These are phyloP conservation scores for Cinnamomum chago DNA, from an alignment of 164 flowering plant species.

Conservation along the genomic window DNA sequence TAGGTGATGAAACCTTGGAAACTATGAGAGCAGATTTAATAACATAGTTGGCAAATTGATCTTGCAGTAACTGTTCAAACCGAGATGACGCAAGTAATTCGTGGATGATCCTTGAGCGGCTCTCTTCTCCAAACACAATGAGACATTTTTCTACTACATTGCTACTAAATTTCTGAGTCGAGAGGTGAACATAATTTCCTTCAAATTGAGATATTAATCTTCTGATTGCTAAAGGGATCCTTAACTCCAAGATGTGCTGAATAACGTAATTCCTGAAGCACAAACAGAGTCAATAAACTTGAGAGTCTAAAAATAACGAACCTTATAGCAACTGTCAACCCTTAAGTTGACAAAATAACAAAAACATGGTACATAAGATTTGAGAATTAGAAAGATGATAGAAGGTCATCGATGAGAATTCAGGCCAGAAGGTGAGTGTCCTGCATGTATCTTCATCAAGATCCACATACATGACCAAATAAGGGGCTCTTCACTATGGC, in stretches of 20 bases:
- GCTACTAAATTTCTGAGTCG: constrained; percentile 53
- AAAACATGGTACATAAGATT: background rate
- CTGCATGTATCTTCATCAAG: background rate
- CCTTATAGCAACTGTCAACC: background rate
- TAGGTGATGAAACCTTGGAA: constrained; percentile 29
- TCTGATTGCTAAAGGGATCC: constrained; percentile 32
- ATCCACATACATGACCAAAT: background rate
- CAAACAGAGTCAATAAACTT: background rate
- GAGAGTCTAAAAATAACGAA: background rate
- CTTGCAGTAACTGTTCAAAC: constrained; percentile 43
- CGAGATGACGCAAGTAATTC: constrained; percentile 34
- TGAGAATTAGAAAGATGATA: background rate
- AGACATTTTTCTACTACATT: constrained; percentile 52
- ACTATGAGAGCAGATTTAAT: constrained; percentile 36
- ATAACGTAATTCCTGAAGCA: constrained; percentile 47
- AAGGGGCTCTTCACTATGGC: no score
- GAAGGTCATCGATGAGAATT: background rate
- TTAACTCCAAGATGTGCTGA: constrained; percentile 40
- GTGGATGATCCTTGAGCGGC: constrained; percentile 27
- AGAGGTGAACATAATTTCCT: constrained; percentile 43
- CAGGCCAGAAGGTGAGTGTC: background rate
- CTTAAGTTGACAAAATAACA: background rate
- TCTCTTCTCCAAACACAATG: constrained; percentile 19
- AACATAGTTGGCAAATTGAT: constrained; percentile 44
- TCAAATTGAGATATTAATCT: constrained; percentile 36